Evolutionary conservation across 1,139 yeast species (phyloP), one percentile per base, ranked within the genome.

Genomic region (Hyphopichia buzzinii): DNA sequence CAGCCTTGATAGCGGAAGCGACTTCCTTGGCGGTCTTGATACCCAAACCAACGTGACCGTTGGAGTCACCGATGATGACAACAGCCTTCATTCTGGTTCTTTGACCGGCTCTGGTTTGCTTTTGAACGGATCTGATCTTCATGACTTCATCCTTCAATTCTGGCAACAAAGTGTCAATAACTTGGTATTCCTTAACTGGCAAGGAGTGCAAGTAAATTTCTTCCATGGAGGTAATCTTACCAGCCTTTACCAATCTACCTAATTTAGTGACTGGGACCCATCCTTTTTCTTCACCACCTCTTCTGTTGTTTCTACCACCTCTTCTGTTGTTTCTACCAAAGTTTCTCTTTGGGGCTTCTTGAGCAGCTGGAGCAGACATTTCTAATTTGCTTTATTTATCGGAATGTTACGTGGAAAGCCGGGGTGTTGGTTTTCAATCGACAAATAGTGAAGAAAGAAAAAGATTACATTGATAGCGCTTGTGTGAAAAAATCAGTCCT

Each of bases 21-120:
- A 92, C 97, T 81, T 94, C 99, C 89, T 92, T 92, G 64, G 98
- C 96, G 74, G 97, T 90, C 89, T 94, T 94, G 79, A 94, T 90
- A 81, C 99, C 99, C 71, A 92, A 86, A 86, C 99, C 99, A 78
- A 92, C 96, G 83, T 94, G 98, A 74, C 98, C 99, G 88, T 89
- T 88, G 64, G 90, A 78, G 81, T 94, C 98, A 82, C 99, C 99
- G 72, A 92, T 89, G 68, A 92, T 90, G 70, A 94, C 97, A 68
- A 92, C 96, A 73, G 97, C 98, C 94, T 94, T 94, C 86, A 92
- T 90, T 83, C 99, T 89, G 77, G 98, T 92, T 84, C 99, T 92
- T 84, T 92, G 99, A 89, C 99, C 99, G 64, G 99, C 99, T 79
- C 96, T 84, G 82, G 99, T 92, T 80, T 92, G 99, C 84, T 92